These are phyloP conservation scores for Penicillium sp. DNA, from an alignment of 2,329 filamentous ascomycete genomes.

Conservation along the genomic window DNA sequence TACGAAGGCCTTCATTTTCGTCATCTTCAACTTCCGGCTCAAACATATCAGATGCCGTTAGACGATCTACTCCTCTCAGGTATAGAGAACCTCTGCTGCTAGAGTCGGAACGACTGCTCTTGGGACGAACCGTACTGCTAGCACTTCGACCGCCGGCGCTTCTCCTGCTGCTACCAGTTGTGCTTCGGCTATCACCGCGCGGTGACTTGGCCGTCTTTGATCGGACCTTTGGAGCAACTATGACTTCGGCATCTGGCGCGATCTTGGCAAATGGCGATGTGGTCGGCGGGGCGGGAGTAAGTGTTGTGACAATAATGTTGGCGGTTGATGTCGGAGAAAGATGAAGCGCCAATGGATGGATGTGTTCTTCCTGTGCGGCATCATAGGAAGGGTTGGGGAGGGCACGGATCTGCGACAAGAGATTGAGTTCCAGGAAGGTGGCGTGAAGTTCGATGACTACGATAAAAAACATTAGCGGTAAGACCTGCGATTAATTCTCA, in stretches of 20 bases:
- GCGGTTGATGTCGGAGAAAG: slow-evolving; percentile 94
- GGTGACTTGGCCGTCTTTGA: slow-evolving; percentile 67
- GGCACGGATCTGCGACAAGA: slow-evolving; percentile 89
- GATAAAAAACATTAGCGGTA: slow-evolving; percentile 1
- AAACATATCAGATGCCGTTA: slow-evolving; percentile 75
- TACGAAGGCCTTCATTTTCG: slow-evolving; percentile 64
- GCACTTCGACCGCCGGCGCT: slow-evolving; percentile 72
- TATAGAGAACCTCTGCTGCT: slow-evolving; percentile 63
- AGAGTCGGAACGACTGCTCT: slow-evolving; percentile 66
- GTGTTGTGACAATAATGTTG: slow-evolving; percentile 81
- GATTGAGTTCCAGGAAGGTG: slow-evolving; percentile 91
- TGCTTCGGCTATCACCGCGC: slow-evolving; percentile 77
- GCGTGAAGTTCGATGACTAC: slow-evolving; percentile 91
- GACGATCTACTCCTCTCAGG: slow-evolving; percentile 76
- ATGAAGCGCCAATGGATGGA: slow-evolving; percentile 87
- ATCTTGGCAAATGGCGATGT: slow-evolving; percentile 86
- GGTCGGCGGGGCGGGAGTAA: slow-evolving; percentile 73
- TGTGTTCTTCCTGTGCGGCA: slow-evolving; percentile 56
- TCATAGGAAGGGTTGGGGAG: slow-evolving; percentile 80
- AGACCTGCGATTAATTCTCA: not conserved
- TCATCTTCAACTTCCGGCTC: slow-evolving; percentile 65
- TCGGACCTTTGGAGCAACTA: slow-evolving; percentile 91
- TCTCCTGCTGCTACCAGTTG: slow-evolving; percentile 76
- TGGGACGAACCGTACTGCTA: slow-evolving; percentile 69
- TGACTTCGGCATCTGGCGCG: slow-evolving; percentile 91